phyloP scores from a whole-genome alignment of 1,139 yeast species.

The Sugiyamaella novakii region DNA sequence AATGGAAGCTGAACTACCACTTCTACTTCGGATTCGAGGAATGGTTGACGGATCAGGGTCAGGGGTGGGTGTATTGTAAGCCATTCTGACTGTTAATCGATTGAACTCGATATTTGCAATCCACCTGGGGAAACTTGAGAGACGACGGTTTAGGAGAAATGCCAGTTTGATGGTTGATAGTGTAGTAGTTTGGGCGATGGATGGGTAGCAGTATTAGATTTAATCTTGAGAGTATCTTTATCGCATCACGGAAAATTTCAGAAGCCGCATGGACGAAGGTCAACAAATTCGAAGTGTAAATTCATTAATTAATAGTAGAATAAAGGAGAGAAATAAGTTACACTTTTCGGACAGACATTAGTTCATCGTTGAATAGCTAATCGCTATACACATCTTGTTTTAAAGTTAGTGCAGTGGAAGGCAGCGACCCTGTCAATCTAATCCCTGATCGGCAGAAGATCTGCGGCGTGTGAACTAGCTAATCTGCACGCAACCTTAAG shows the following conservation, averaged over 20 bases:
- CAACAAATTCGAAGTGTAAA: no score
- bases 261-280: constrained; percentile 1
- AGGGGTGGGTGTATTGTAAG: not conserved
- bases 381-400: no score
- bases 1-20: constrained; percentile 6
- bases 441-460: constrained; percentile 13
- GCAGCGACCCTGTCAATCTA: not conserved
- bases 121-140: not conserved
- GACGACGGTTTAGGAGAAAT: not conserved
- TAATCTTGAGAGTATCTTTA: no score
- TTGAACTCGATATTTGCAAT: not conserved
- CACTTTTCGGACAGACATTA: no score
- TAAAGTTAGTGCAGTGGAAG: no score
- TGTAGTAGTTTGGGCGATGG: no score
- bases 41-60: not conserved
- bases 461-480: constrained; percentile 1
- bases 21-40: constrained; percentile 12
- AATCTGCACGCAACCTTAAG: constrained; percentile 12
- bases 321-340: no score
- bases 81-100: not conserved
- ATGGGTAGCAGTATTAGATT: no score
- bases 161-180: constrained; percentile 2
- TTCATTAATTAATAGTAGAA: no score
- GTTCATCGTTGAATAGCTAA: no score
- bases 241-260: no score